Base-by-base conservation (phyloP, 2,329 filamentous ascomycete genomes). In the Ophiostoma novo-ulmi region DNA sequence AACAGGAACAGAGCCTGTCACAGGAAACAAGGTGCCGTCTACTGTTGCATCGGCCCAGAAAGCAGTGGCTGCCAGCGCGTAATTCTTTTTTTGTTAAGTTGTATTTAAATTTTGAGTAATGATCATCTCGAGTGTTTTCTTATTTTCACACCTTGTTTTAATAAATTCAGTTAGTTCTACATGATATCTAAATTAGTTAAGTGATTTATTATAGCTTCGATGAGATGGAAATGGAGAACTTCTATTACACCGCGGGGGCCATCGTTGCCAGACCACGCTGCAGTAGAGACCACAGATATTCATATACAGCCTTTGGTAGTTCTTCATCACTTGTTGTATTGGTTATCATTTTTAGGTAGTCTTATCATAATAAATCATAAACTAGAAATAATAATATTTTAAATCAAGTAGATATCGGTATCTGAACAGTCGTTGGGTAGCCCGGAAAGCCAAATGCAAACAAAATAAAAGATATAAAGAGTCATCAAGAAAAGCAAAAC, bases 401-500 rank as follows among this genome's bases (percentile, higher is more conserved):
- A 55, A 55, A 35, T 36, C 26, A 63, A 63, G 22, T 20, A 63
- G 8, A 58, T 58, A 58, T 58, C 58, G 13, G 58, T 63, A 63
- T 63, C 58, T 36, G 3, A 20, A 36, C 31, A 63, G 58, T 63
- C 58, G 58, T 63, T 63, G 58, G 26, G 13, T 63, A 63, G 36
- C 11, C 11, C 58, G 31, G n/a, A 63, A 58, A 26, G 7, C 11
- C 5, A 58, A 4, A 26, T 36, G n/a, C 22, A 63, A 63, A 26
- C 7, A 22, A 31, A 58, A 58, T 22, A 11, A 58, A 20, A 63
- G 14, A 63, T 36, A 64, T 22, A 64, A 10, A 36, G 35, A 36
- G 35, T 8, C 31, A 38, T 11, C 3, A 5, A n/a, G 20, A 38
- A 20, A 36, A 36, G 14, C 55, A 63, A 35, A 63, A 1, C 14